phyloP scores from a whole-genome alignment of 1,284 basidiomycete genomes.

The Puccinia horiana region DNA sequence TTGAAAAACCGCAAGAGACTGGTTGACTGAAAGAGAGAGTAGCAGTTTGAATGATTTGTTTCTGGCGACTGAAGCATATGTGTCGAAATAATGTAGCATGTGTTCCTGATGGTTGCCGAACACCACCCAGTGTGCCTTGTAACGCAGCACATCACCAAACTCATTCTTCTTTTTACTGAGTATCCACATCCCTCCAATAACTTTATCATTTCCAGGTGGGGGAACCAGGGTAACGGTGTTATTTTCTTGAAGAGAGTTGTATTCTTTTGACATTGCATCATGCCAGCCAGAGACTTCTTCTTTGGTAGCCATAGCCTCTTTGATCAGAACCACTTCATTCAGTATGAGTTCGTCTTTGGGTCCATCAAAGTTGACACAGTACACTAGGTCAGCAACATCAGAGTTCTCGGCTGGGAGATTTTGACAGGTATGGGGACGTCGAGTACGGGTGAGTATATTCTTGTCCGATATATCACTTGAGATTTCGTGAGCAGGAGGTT shows the following conservation, averaged over 20 bases:
- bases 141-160: background rate
- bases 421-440: background rate
- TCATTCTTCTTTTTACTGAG: slow-evolving; percentile 11
- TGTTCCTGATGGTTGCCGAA: slow-evolving; percentile 32
- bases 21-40: background rate
- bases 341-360: background rate
- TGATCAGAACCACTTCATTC: background rate
- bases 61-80: background rate
- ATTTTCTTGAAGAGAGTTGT: background rate
- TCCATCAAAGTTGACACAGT: background rate
- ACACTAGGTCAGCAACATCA: background rate
- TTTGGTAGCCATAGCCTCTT: background rate
- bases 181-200: slow-evolving; percentile 32
- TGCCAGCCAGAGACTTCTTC: background rate
- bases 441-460: background rate
- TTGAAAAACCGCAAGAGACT: background rate
- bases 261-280: background rate
- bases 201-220: background rate
- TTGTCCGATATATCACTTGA: background rate
- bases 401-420: background rate
- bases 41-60: slow-evolving; percentile 12
- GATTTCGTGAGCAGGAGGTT: background rate
- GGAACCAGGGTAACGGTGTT: slow-evolving; percentile 21
- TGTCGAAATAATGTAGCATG: slow-evolving; percentile 18
- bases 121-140: slow-evolving; percentile 17